Percentiles rank a stretch among this genome's conserved stretches.
Evolutionary conservation across 2,329 filamentous ascomycete species (phyloP).

Genomic region (Alternaria gaisen): DNA sequence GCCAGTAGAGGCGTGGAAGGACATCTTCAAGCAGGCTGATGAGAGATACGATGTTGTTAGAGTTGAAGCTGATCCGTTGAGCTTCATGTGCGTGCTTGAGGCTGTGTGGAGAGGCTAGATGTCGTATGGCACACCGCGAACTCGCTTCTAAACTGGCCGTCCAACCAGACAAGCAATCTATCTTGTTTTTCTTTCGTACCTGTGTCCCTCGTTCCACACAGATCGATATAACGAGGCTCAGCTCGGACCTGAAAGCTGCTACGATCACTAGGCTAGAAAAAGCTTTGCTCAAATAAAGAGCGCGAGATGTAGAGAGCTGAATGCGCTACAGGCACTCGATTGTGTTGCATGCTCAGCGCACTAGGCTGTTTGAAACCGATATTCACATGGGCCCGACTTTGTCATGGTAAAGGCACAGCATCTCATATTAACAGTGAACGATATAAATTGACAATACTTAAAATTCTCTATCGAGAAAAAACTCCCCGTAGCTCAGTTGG

Average conservation of each 20-base stretch:
- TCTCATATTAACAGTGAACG: accelerated
- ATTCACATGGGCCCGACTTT: background rate
- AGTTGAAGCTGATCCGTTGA: conserved; percentile 33
- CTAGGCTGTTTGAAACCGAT: background rate
- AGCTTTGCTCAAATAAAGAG: background rate
- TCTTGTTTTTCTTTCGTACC: background rate
- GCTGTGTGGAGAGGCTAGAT: conserved; percentile 36
- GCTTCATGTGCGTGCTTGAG: conserved; percentile 40
- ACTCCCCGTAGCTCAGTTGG: conserved; percentile 46
- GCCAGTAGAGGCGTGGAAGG: conserved; percentile 57
- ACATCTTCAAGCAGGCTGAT: conserved; percentile 58
- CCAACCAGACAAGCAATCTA: background rate
- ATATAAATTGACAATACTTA: accelerated
- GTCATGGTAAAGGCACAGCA: no score
- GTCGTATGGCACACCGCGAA: accelerated
- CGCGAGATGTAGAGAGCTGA: background rate
- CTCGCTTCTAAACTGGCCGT: background rate
- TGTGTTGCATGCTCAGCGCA: background rate
- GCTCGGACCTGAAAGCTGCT: background rate
- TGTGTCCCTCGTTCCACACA: background rate
- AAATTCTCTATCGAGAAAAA: conserved; percentile 16
- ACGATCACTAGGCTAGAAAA: background rate
- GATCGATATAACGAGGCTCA: background rate
- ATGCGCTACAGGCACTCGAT: background rate
- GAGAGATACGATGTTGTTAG: conserved; percentile 54